Evolutionary conservation across 768 basidiomycete genomes (phyloP).

Genomic region (Strobilomyces dryophilus): DNA sequence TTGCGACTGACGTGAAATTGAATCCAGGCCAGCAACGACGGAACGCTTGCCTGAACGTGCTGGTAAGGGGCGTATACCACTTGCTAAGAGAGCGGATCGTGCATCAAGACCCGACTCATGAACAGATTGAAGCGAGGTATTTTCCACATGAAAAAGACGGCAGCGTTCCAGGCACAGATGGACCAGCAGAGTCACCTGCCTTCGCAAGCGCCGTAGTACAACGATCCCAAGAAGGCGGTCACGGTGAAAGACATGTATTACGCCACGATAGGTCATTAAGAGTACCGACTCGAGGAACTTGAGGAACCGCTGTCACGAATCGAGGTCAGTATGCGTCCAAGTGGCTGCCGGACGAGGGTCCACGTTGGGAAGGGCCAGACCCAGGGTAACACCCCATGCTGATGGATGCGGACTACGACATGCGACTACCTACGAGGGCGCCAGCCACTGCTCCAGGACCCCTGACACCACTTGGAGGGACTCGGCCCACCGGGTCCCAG

Average conservation of each 20-base stretch:
- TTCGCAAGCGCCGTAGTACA: too few relatives aligned
- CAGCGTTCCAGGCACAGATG: constrained; percentile 64
- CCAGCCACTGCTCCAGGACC: too few relatives aligned
- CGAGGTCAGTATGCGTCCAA: background rate
- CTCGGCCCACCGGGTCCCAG: too few relatives aligned
- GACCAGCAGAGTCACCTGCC: constrained; percentile 40
- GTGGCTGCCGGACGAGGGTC: too few relatives aligned
- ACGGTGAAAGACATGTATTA: too few relatives aligned
- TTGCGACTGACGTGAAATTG: constrained; percentile 50
- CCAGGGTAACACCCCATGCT: too few relatives aligned
- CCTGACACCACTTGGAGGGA: too few relatives aligned
- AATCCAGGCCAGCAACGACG: background rate
- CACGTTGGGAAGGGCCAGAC: too few relatives aligned
- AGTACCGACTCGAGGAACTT: constrained; percentile 26
- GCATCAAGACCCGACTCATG: constrained; percentile 70
- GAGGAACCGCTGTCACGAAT: constrained; percentile 31
- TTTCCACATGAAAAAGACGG: constrained; percentile 77
- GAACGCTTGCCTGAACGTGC: constrained; percentile 65
- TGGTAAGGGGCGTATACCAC: constrained; percentile 75
- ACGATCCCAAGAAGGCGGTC: too few relatives aligned
- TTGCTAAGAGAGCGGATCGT: constrained; percentile 78
- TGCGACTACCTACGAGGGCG: too few relatives aligned
- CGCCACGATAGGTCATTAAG: constrained; percentile 5
- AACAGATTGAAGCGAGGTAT: constrained; percentile 53
- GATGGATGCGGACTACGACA: too few relatives aligned